Evolutionary conservation across 2,329 filamentous ascomycete genomes (phyloP).

Genomic region (Ceratocystis colombiana): DNA sequence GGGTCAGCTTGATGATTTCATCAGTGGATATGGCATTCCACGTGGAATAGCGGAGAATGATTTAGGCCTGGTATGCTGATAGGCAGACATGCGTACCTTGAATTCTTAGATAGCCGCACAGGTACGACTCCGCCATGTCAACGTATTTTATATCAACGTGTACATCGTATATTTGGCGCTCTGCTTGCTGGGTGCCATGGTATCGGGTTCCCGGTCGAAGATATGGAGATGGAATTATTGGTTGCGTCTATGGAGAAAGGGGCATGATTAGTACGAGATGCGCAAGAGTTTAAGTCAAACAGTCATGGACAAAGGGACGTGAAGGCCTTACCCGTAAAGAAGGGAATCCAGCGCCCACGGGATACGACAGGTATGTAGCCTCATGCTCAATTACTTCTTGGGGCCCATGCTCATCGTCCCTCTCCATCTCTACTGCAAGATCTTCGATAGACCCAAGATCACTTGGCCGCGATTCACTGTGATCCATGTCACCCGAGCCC

Average conservation of each 20-base stretch:
- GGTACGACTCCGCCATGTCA: conserved; percentile 83
- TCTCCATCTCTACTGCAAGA: background rate
- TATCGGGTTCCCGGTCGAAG: conserved; percentile 82
- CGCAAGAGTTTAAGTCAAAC: background rate
- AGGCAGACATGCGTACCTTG: conserved; percentile 53
- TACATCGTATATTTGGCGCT: conserved; percentile 86
- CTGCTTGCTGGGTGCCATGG: conserved; percentile 81
- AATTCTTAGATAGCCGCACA: conserved; percentile 91
- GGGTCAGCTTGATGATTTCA: background rate
- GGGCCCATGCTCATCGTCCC: background rate
- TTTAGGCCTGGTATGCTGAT: conserved; percentile 1
- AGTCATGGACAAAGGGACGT: too few species aligned
- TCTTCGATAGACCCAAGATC: background rate
- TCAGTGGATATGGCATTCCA: background rate
- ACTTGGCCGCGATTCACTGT: background rate
- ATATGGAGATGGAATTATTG: conserved; percentile 74
- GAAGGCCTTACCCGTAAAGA: background rate
- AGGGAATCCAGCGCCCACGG: conserved; percentile 4
- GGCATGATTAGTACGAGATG: background rate
- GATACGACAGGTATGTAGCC: background rate
- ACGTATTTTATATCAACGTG: conserved; percentile 96
- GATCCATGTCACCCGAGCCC: background rate
- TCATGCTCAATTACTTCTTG: conserved; percentile 4
- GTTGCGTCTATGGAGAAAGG: conserved; percentile 4
- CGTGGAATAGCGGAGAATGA: conserved; percentile 17